Evolutionary conservation across 1,284 basidiomycete genomes (phyloP).

Genomic region (Porogramme epimiltina): DNA sequence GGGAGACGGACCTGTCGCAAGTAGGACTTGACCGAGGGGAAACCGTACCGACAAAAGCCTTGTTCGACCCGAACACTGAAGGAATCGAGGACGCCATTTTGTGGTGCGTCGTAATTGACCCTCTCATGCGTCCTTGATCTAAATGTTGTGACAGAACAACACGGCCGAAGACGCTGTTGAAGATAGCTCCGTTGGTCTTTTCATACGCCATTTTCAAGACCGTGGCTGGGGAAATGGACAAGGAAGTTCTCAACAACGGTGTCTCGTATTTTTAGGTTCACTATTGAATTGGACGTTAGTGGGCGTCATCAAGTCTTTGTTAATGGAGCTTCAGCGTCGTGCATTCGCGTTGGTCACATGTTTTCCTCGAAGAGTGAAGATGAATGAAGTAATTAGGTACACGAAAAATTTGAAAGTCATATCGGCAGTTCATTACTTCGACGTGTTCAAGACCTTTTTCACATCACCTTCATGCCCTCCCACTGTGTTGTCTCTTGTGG

Average conservation of each 20-base stretch:
- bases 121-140: neutral
- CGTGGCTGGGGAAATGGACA: slow-evolving; percentile 50
- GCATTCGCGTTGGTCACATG: slow-evolving; percentile 43
- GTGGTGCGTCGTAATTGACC: slow-evolving; percentile 43
- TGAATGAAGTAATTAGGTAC: no score
- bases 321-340: slow-evolving; percentile 59
- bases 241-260: slow-evolving; percentile 68
- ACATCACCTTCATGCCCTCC: slow-evolving; percentile 63
- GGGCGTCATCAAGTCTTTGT: slow-evolving; percentile 65
- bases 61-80: slow-evolving; percentile 76
- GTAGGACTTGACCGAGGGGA: neutral
- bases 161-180: slow-evolving; percentile 64
- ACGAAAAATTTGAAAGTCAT: no score
- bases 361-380: slow-evolving; percentile 10
- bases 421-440: slow-evolving; percentile 33
- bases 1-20: slow-evolving; percentile 57
- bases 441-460: slow-evolving; percentile 68
- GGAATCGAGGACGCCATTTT: slow-evolving; percentile 82
- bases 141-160: slow-evolving; percentile 36
- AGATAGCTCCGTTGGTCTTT: slow-evolving; percentile 67
- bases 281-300: slow-evolving; percentile 79
- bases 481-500: slow-evolving; percentile 65
- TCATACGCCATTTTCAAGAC: slow-evolving; percentile 56
- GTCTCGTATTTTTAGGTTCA: slow-evolving; percentile 75
- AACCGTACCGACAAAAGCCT: slow-evolving; percentile 57